Evolutionary conservation across 202 grass and related monocot species (phyloP), one percentile per base, ranked within the genome.

Genomic region (Musa balbisiana): DNA sequence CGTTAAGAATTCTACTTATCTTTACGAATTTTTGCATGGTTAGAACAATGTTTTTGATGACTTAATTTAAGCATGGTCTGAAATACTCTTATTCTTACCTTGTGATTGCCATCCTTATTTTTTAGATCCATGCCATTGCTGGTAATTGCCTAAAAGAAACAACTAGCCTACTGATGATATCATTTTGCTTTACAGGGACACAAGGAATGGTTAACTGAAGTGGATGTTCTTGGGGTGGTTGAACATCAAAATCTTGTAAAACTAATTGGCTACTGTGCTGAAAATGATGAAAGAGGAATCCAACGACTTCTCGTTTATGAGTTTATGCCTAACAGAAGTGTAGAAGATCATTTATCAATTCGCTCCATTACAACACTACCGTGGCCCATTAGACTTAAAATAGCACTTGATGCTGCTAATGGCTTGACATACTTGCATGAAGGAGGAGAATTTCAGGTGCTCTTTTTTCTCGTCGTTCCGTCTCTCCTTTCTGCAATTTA

Each of bases 181-280:
- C 60, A 51, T 8, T 74, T 83, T 52, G 11, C 62, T 13, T n/a
- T 76, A 52, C 72, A 92, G 86, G 94, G 94, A 19, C 94, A 97
- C n/a, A 97, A 93, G 79, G 90, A 97, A 85, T 97, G 94, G 94
- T 51, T 89, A 69, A 93, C 94, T 26, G 94, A 97, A 85, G 94
- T 97, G 74, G 91, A 93, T 79, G 84, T 97, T 68, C 87, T 97
- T 79, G 94, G 88, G 51, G 91, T 97, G 62, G 84, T 91, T 74
- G 86, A 91, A 52, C 94, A 97, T 80, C 81, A 59, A 21, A 97
- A 93, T 84, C 86, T 97, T 52, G 90, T 97, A 2, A 97, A 89
- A 74, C 83, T 97, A 82, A 86, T 97, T 50, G 94, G 94, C 10
- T 97, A 93, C 79, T 93, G 94, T 53, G 90, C 94, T 10, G 90